These are phyloP conservation scores for Coleophoma crateriformis DNA, from an alignment of 2,329 filamentous ascomycete species.

Conservation along the genomic window DNA sequence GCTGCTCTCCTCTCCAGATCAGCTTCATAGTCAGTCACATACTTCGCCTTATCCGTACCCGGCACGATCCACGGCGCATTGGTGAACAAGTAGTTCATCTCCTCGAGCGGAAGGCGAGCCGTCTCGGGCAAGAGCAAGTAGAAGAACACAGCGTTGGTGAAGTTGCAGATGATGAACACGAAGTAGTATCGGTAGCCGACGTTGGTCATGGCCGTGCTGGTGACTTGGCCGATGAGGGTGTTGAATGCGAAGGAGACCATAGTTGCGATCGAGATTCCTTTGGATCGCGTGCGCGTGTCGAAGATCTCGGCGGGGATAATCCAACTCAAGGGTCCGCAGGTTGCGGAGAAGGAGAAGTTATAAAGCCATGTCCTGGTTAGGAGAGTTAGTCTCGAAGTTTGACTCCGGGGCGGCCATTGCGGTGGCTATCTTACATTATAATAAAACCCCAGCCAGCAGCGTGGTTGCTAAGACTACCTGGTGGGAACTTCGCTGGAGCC, in stretches of 20 bases:
- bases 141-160: constrained; percentile 64
- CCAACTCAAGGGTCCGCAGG: constrained; percentile 62
- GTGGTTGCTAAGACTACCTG: constrained; percentile 41
- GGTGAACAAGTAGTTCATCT: constrained; percentile 64
- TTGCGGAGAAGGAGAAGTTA: constrained; percentile 70
- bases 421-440: constrained; percentile 32
- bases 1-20: background rate
- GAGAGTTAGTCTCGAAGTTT: background rate
- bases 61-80: constrained; percentile 58
- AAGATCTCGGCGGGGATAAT: constrained; percentile 68
- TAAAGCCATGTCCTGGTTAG: constrained; percentile 67
- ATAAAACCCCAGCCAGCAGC: constrained; percentile 71
- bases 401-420: background rate
- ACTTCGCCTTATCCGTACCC: constrained; percentile 35
- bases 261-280: constrained; percentile 69
- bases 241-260: constrained; percentile 73
- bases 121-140: constrained; percentile 64
- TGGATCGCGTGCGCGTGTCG: constrained; percentile 68
- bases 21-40: background rate
- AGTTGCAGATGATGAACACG: constrained; percentile 61
- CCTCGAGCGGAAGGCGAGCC: constrained; percentile 56
- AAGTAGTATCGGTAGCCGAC: constrained; percentile 44
- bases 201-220: constrained; percentile 45
- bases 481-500: constrained; percentile 47
- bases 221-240: constrained; percentile 69